Base-by-base conservation (phyloP, 805 yeast species). In the Starmerella khaoyaiensis region DNA sequence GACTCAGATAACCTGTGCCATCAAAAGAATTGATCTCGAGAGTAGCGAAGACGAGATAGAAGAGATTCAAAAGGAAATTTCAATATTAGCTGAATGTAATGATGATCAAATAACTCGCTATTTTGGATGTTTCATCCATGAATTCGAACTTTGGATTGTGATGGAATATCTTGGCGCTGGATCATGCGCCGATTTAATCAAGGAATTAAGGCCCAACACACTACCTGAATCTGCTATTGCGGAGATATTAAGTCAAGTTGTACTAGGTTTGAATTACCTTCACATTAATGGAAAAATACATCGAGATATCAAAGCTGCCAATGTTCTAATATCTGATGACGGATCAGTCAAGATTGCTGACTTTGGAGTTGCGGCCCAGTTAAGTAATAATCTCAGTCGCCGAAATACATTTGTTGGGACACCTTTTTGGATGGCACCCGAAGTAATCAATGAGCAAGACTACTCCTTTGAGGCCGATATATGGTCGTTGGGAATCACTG, bases 391-490 rank as follows among this genome's bases (percentile, higher is more conserved):
- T 48, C 59, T 72, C 40, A 64, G 71, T 14, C 64, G 73, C 5
- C 45, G 67, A 27, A 61, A 63, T 42, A 63, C 68, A 11, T 64
- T 63, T 48, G 68, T 64, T 6, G 68, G 68, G 2, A 63, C 68
- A 4, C 68, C 68, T 16, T 90, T 84, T 55, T 90, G 98, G 98
- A 90, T 90, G 98, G 96, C 98, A 0, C 98, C 98, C 0, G 98
- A 87, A 57, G 98, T 87, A 22, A 87, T 87, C 27, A 70, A 81
- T 61, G 96, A 87, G 57, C 93, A 72, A 46, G 72, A 69, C 43
- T 71, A 74, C 47, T 72, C 74, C n/a, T 76, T 70, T 36, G 68
- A 72, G 35, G 86, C 87, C 0, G 90, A 79, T 55, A 67, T 79
- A 3, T 79, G 90, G 90, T 75, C 82, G 7, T 59, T 79, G 41